Percentiles rank a stretch among this genome's conserved stretches.
phyloP scores from a whole-genome alignment of 2,329 filamentous ascomycete genomes.

The Verticillium longisporum region DNA sequence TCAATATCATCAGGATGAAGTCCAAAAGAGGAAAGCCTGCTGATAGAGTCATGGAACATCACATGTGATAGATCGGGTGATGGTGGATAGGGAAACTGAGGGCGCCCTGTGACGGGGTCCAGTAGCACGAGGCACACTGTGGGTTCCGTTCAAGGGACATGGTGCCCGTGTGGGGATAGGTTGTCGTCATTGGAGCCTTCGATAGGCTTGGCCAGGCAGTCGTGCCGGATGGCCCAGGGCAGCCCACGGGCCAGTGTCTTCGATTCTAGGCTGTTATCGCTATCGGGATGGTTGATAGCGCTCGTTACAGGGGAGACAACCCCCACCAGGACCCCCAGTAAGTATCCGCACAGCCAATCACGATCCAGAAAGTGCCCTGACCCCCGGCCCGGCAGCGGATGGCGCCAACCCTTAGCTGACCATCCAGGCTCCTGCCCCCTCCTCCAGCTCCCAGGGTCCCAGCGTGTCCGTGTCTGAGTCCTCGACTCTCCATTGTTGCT shows the following conservation, averaged over 20 bases:
- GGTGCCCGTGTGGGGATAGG: neutral
- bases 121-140: neutral
- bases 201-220: neutral
- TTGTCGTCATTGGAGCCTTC: neutral
- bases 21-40: neutral
- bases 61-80: neutral
- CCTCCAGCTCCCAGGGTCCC: neutral
- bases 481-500: neutral
- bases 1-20: neutral
- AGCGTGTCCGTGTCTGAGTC: neutral
- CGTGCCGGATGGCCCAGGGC: neutral
- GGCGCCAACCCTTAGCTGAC: neutral
- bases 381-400: neutral
- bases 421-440: neutral
- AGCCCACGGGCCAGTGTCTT: neutral
- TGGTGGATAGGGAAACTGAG: neutral
- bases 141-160: neutral
- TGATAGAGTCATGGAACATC: neutral
- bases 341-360: neutral
- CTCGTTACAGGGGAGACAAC: neutral
- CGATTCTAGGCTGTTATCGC: neutral
- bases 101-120: neutral
- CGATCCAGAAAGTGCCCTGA: neutral
- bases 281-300: neutral
- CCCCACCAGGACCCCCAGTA: neutral